Evolutionary conservation across 331 rosid species (phyloP).

Genomic region (Acacia pycnantha): DNA sequence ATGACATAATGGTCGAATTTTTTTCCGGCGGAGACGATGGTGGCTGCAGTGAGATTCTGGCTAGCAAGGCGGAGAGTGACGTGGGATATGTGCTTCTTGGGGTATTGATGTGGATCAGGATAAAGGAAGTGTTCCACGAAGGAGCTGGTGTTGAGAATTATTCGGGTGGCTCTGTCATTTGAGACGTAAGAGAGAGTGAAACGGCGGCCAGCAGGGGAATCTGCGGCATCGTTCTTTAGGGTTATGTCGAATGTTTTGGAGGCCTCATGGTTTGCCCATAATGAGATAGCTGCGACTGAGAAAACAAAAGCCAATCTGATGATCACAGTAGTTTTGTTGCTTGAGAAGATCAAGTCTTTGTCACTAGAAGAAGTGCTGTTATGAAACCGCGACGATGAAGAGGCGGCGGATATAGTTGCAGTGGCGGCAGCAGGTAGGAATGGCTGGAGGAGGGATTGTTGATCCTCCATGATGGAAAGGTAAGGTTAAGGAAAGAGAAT

Average conservation of each 20-base stretch:
- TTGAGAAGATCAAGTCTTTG: not conserved
- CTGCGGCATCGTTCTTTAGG: slow-evolving; percentile 44
- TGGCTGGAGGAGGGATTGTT: slow-evolving; percentile 28
- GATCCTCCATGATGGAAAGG: slow-evolving; percentile 5
- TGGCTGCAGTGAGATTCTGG: not conserved
- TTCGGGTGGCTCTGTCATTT: slow-evolving; percentile 57
- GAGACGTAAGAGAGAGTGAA: slow-evolving; percentile 60
- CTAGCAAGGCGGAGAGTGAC: slow-evolving; percentile 49
- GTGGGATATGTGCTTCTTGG: slow-evolving; percentile 41
- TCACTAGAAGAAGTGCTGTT: not conserved
- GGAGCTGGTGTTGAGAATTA: slow-evolving; percentile 50
- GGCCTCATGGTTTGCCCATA: slow-evolving; percentile 67
- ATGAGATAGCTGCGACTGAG: slow-evolving; percentile 35
- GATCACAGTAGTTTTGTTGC: slow-evolving; percentile 15
- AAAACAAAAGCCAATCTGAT: slow-evolving; percentile 36
- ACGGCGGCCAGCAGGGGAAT: slow-evolving; percentile 38
- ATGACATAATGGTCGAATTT: slow-evolving; percentile 21
- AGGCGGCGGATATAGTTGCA: not conserved
- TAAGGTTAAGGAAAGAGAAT: not conserved
- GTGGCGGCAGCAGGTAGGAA: slow-evolving; percentile 1
- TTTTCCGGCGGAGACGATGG: not conserved
- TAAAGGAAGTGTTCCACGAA: slow-evolving; percentile 48
- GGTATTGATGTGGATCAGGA: slow-evolving; percentile 6
- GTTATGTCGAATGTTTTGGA: slow-evolving; percentile 59
- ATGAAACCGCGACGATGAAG: slow-evolving; percentile 7